Evolutionary conservation across 1,139 yeast genomes (phyloP), one percentile per base, ranked within the genome.

Genomic region (Candida freyschussii): DNA sequence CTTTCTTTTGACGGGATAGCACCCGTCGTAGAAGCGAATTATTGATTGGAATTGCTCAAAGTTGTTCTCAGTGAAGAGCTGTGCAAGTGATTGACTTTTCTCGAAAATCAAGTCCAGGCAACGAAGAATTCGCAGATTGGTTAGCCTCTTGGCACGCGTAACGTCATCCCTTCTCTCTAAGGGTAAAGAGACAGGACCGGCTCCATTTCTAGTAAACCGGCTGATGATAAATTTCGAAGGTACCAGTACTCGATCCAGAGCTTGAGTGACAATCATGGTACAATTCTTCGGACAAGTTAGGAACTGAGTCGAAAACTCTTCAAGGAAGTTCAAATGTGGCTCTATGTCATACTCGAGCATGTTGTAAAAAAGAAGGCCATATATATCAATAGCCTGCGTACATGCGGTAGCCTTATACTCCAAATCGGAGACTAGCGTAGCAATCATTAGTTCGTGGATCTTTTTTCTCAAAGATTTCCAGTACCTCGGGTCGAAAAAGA

Each of bases 251-350:
- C 81, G 82, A 20, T 81, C 69, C 2, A 79, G 68, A 35, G 63
- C 65, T 2, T 63, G 62, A 2, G 58, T 43, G 4, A 60, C 51
- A 24, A 76, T 56, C 25, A 49, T 53, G 30, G 62, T 56, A 1
- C 76, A 69, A 21, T 76, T 72, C 7, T 71, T 67, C 1, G 84
- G 84, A 44, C 84, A 76, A 0, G 83, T 75, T 52, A 77, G 75
- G 13, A 80, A 57, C 47, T 82, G 93, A 4, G 74, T 64, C 7
- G 78, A 60, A 24, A 78, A 67, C 29, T 78, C 78, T 21, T 63
- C 55, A 30, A 78, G 43, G 5, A 74, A 60, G 27, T 74, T 73
- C 24, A 77, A 55, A 39, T 69, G 73, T 40, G 81, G 83, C 52
- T 82, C 91, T 37, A 89, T 62, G 49, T 82, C 93, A 18, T 69